Conservation (phyloP, 371 early-diverging fungal species). For the Apophysomyces trapeziformis region DNA sequence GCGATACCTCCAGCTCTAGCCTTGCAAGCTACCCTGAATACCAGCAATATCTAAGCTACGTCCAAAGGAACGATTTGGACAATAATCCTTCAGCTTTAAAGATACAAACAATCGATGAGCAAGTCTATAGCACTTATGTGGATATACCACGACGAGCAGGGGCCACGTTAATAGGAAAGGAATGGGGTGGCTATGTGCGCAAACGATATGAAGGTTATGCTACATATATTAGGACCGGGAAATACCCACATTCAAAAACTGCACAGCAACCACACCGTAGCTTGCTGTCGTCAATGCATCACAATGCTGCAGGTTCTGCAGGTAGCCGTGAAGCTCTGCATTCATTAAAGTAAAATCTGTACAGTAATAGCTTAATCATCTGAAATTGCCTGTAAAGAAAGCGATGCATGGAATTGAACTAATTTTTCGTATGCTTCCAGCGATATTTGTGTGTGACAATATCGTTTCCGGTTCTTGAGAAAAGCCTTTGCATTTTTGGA, state of each 20-base stretch:
- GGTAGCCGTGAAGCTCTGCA: too few relatives aligned
- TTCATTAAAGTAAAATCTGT: too few relatives aligned
- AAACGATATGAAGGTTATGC: slow-evolving; percentile 57
- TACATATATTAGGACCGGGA: slow-evolving; percentile 44
- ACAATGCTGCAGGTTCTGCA: too few relatives aligned
- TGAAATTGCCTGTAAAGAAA: too few relatives aligned
- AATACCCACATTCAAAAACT: slow-evolving; percentile 26
- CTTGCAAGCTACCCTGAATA: slow-evolving; percentile 49
- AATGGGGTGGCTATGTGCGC: slow-evolving; percentile 42
- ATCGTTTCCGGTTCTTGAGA: too few relatives aligned
- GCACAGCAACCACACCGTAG: too few relatives aligned
- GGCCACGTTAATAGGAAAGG: slow-evolving; percentile 41
- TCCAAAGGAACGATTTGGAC: slow-evolving; percentile 45
- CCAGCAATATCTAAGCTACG: slow-evolving; percentile 49
- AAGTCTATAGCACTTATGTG: slow-evolving; percentile 52
- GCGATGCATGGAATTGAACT: too few relatives aligned
- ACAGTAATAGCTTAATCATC: too few relatives aligned
- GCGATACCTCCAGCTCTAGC: slow-evolving; percentile 22
- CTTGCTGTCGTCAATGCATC: too few relatives aligned
- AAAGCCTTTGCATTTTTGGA: too few relatives aligned
- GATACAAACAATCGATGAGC: slow-evolving; percentile 46
- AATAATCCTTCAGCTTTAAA: slow-evolving; percentile 36
- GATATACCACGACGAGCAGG: slow-evolving; percentile 54
- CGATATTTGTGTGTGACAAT: too few relatives aligned
- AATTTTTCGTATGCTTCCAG: too few relatives aligned